phyloP scores from a whole-genome alignment of 2,329 filamentous ascomycete species.

The Scedosporium dehoogii region DNA sequence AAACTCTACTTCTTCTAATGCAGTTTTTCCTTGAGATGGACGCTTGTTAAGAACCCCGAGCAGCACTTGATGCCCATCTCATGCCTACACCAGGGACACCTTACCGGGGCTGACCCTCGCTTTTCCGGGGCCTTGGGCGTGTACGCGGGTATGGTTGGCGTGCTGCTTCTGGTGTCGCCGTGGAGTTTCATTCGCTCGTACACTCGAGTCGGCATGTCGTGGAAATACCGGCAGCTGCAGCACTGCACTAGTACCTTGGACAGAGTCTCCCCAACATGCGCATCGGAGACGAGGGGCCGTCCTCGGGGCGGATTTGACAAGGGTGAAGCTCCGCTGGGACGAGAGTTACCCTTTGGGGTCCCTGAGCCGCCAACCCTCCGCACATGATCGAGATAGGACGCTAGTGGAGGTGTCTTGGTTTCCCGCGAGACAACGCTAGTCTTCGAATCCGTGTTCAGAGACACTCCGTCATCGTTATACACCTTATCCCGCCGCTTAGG shows the following conservation, averaged over 20 bases:
- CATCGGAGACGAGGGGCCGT: not conserved
- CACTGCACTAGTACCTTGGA: constrained; percentile 58
- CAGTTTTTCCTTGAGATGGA: constrained; percentile 55
- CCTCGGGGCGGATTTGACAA: constrained; percentile 5
- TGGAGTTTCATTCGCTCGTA: constrained; percentile 51
- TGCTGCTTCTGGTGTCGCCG: not conserved
- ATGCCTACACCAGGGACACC: constrained; percentile 64
- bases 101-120: constrained; percentile 34
- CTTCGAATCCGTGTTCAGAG: not conserved
- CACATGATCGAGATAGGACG: constrained; percentile 5
- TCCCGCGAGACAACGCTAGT: constrained; percentile 3
- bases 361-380: constrained; percentile 9
- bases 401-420: constrained; percentile 8
- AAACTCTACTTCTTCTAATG: constrained; percentile 24
- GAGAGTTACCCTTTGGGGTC: not conserved
- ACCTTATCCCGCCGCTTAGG: not conserved
- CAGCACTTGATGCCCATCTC: constrained; percentile 61
- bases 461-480: not conserved
- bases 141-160: not conserved
- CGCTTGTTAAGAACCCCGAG: constrained; percentile 55
- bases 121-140: not conserved
- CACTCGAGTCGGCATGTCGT: constrained; percentile 54
- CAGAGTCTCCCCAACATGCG: constrained; percentile 26
- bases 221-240: constrained; percentile 53
- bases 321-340: constrained; percentile 2